Base-by-base conservation (phyloP, 2,329 filamentous ascomycete genomes). In the Pezicula radicicola region DNA sequence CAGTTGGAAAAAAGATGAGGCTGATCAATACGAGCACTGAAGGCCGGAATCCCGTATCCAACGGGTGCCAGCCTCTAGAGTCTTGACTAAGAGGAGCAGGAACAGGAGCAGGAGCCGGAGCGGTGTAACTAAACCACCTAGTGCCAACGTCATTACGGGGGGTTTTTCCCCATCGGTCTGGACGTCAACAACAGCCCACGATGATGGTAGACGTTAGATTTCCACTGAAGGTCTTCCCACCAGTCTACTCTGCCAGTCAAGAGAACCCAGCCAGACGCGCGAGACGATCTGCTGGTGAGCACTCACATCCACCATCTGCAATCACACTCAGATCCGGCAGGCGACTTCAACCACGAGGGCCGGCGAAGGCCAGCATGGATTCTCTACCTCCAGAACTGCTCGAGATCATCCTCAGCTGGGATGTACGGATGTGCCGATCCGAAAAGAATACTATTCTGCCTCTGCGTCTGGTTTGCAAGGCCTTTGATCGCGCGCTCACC, bases 381-480 rank as follows among this genome's bases (percentile, higher is more conserved):
- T 65, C 60, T 39, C 70, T 80, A 30, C 77, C 77, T 0, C 63
- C 68, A 15, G 77, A 80, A 66, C 70, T 80, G 43, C 56, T 80
- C 43, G 66, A 73, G 48, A 65, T 69, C 39, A 76, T 80, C 56
- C 70, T 80, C 33, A 62, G 68, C 33, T 69, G 71, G 62, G 74
- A 70, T 48, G 64, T 77, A 53, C 60, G 63, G n/a, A 61, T 64
- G 28, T 64, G 60, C 48, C 61, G 66, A 18, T 67, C 67, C 9
- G 65, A 72, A 51, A 78, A 79, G 66, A 78, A 78, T 45, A 51
- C 57, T 1, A 63, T 78, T 13, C 65, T 79, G 3, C 57, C 61
- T 16, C 66, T 79, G 35, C 75, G 78, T 12, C 70, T 75, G 18
- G 76, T 80, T 28, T 80, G 76, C 61, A 72, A 71, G 42, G 63